Evolutionary conservation across 2,329 filamentous ascomycete species (phyloP), one percentile per base, ranked within the genome.

Genomic region (Arthroderma uncinatum): DNA sequence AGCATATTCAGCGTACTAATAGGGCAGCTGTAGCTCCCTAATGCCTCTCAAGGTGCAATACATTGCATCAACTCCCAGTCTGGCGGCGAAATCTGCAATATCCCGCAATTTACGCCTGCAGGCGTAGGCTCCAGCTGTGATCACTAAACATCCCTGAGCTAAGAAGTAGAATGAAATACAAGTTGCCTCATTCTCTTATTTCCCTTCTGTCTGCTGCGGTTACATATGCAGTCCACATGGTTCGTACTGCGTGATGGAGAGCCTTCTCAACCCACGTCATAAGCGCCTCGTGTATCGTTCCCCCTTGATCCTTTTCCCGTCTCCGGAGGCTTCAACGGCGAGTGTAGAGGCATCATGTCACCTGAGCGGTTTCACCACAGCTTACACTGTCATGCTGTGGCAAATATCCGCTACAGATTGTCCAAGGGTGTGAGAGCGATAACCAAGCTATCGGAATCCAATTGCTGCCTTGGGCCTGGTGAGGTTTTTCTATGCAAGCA

Each of bases 221-320:
- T 48, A 28, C 25, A n/a, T 50, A 50, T 50, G 44, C 25, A 16
- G 12, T 50, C 42, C 44, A 50, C 44, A 50, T 50, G 44, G 44
- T n/a, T 33, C 25, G 44, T 50, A 50, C 21, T 44, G 7, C 40
- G 19, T 21, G 40, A 28, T 25, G 19, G 19, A 25, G 40, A 44
- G 40, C 19, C 14, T 19, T 25, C 14, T 21, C 21, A 9, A 19
- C 5, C 40, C 6, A 14, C 2, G 23, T 19, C 21, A 44, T 44
- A 44, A 44, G 40, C 40, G 40, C 19, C 21, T 44, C 19, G 19
- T 44, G 10, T 10, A 44, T n/a, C 23, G 7, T 50, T 19, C 6
- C 4, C 25, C 25, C 14, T 28, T 19, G 1, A 16, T 30, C 44
- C 33, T 14, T 21, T 16, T 21, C 23, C 14, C n/a, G 10, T 4